Evolutionary conservation across 805 yeast genomes (phyloP).

Genomic region (Schizosaccharomyces osmophilus): DNA sequence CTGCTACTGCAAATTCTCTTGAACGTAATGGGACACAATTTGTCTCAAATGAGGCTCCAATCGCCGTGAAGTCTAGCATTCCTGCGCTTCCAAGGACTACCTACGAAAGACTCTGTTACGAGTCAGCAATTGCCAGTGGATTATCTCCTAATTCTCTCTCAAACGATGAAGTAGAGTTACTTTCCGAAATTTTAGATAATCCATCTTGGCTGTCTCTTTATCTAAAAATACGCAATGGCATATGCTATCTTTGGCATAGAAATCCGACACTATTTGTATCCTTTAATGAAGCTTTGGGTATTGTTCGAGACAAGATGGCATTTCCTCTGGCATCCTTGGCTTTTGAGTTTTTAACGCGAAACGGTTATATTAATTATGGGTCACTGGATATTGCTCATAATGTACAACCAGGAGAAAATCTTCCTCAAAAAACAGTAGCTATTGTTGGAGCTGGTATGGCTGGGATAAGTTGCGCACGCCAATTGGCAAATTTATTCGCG

Average conservation of each 20-base stretch:
- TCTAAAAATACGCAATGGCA: slow-evolving; percentile 19
- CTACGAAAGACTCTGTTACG: slow-evolving; percentile 7
- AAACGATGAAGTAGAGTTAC: slow-evolving; percentile 15
- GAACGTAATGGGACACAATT: background rate
- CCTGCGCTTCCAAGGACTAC: background rate
- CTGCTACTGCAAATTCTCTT: background rate
- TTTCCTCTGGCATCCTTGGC: slow-evolving; percentile 20
- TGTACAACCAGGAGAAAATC: slow-evolving; percentile 8
- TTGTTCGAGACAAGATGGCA: slow-evolving; percentile 17
- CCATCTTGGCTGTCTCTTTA: slow-evolving; percentile 8
- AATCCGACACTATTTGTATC: slow-evolving; percentile 20
- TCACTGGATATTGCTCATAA: slow-evolving; percentile 13
- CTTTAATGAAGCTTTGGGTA: slow-evolving; percentile 20
- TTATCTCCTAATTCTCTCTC: slow-evolving; percentile 17
- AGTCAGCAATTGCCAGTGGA: slow-evolving; percentile 19
- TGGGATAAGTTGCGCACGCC: slow-evolving; percentile 89
- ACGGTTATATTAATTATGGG: slow-evolving; percentile 21
- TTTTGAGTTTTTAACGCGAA: slow-evolving; percentile 19
- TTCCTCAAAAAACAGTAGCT: slow-evolving; percentile 22
- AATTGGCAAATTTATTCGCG: slow-evolving; percentile 41
- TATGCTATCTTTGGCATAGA: slow-evolving; percentile 19
- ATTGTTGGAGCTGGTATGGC: slow-evolving; percentile 94
- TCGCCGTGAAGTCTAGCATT: background rate
- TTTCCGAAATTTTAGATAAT: slow-evolving; percentile 18
- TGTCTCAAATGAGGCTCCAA: background rate